These are phyloP conservation scores for Jacaranda copaia DNA, from an alignment of 257 asterid species.

Conservation along the genomic window DNA sequence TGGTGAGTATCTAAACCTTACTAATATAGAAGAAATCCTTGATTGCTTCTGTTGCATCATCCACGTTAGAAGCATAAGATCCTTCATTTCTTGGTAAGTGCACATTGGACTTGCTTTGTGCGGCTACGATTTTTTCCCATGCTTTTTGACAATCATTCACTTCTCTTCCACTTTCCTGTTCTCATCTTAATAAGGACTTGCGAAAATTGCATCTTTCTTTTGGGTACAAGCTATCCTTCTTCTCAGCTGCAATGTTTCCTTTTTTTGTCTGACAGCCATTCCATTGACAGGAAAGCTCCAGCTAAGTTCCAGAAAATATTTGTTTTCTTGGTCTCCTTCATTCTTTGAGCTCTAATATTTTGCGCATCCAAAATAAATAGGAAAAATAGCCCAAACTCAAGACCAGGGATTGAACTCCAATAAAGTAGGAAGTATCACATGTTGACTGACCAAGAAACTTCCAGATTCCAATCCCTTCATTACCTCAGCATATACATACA, in stretches of 20 bases:
- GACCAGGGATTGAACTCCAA: not conserved
- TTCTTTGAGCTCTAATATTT: not conserved
- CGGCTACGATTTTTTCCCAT: not conserved
- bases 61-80: not conserved
- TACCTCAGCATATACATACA: not conserved
- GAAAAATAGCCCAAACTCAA: conserved; percentile 3
- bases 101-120: not conserved
- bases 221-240: not conserved
- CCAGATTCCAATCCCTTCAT: not conserved
- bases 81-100: not conserved
- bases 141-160: not conserved
- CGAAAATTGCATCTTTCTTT: not conserved
- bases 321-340: not conserved
- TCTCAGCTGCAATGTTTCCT: conserved; percentile 7
- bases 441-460: conserved; percentile 1
- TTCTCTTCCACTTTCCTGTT: not conserved
- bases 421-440: not conserved
- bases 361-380: not conserved
- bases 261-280: not conserved
- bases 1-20: not conserved
- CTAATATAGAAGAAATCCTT: not conserved
- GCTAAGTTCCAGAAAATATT: not conserved
- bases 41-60: not conserved
- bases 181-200: not conserved
- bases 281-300: not conserved